Percentiles rank a stretch among this genome's conserved stretches.
These are phyloP conservation scores for Moesziomyces sp. DNA, from an alignment of 1,284 basidiomycete genomes.

Conservation along the genomic window DNA sequence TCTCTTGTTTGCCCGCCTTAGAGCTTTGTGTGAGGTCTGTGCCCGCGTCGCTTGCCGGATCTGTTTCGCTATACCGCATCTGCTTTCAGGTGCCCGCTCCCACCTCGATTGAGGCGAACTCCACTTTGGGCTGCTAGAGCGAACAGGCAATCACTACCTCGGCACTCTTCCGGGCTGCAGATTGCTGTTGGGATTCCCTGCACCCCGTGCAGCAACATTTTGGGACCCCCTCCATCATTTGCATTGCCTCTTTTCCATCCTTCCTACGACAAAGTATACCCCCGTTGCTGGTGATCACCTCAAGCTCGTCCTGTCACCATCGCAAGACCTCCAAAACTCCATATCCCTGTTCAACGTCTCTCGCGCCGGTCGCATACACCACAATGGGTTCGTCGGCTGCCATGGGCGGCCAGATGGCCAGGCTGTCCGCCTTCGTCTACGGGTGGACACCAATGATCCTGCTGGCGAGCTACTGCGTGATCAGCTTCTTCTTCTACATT, in stretches of 20 bases:
- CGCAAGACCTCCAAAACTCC: background rate
- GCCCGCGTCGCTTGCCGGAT: too few relatives aligned
- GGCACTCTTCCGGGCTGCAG: background rate
- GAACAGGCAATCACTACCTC: too few relatives aligned
- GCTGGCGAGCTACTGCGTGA: conserved; percentile 33
- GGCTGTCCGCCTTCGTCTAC: conserved; percentile 47
- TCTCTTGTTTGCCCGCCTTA: too few relatives aligned
- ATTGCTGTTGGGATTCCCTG: too few relatives aligned
- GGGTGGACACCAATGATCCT: conserved; percentile 54
- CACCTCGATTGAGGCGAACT: background rate
- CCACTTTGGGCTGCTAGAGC: background rate
- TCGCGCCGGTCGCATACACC: background rate
- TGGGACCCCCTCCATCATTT: too few relatives aligned
- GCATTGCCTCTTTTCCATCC: too few relatives aligned
- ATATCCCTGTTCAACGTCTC: background rate
- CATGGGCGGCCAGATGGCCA: conserved; percentile 23
- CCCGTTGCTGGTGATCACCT: too few relatives aligned
- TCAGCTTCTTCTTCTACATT: conserved; percentile 55
- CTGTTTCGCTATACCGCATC: too few relatives aligned
- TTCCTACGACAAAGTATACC: too few relatives aligned
- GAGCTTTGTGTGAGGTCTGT: too few relatives aligned
- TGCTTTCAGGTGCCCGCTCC: too few relatives aligned
- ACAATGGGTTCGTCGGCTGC: conserved; percentile 16
- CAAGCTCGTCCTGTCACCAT: background rate
- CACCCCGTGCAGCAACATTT: too few relatives aligned